Evolutionary conservation across 2,329 filamentous ascomycete species (phyloP), one percentile per base, ranked within the genome.

Genomic region (Colletotrichum liaoningense): DNA sequence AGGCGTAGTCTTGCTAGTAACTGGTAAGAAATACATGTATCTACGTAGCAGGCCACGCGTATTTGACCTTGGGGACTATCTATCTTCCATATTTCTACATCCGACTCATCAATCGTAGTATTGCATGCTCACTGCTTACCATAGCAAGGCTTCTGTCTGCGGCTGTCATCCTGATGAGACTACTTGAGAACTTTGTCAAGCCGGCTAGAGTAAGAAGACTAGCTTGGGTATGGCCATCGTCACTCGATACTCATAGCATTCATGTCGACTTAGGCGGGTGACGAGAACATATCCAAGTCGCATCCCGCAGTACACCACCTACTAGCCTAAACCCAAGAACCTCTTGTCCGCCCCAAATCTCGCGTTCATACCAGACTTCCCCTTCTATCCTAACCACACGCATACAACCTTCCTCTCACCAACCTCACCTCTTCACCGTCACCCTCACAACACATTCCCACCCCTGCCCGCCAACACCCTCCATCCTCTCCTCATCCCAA

Each of bases 371-470:
- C 19, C 19, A 1, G 7, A 11, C 8, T n/a, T 8, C 8, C 16
- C 19, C 28, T 8, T 19, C 42, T 46, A 8, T n/a, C 19, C 42
- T n/a, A 3, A 8, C 19, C 1, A 1, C 19, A 8, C 3, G 16
- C 16, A 19, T 7, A 8, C 7, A 46, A n/a, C 8, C 19, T n/a
- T 7, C 3, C 19, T 19, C 16, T 1, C 42, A 4, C 7, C 6
- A 16, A 4, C 8, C 19, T 63, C 19, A 19, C 26, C 11, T 42
- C 5, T 19, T 52, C 26, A 63, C 16, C 35, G 22, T 64, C 33
- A 62, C 33, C 6, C 70, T 30, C 35, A 67, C 70, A 55, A 73
- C 67, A 9, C 60, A 63, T 26, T 73, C 70, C 70, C 70, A 73
- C 3, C 38, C 60, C 55, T 33, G 22, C 12, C 70, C 70, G 8